A percentile compares a stretch with the other conserved stretches of the same genome.
These are phyloP conservation scores for Cercophora sp. DNA, from an alignment of 495 filamentous ascomycete genomes.

Conservation along the genomic window DNA sequence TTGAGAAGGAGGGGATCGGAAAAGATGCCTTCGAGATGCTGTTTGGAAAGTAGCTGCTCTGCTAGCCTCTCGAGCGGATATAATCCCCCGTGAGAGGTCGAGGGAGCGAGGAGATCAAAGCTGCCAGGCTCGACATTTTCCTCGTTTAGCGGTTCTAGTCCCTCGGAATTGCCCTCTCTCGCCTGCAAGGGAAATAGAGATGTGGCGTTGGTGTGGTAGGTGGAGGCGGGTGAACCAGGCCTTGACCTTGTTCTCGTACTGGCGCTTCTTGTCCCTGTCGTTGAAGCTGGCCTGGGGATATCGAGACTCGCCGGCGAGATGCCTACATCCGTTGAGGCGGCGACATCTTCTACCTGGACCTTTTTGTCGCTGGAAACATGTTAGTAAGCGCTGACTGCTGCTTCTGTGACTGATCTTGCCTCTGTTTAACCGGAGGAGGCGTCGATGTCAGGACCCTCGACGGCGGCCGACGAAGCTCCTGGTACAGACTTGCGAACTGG, in stretches of 20 bases:
- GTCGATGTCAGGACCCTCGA: too few species aligned
- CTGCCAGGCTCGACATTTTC: slow-evolving; percentile 46
- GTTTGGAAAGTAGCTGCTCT: slow-evolving; percentile 59
- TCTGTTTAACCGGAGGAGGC: too few species aligned
- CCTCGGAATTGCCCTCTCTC: slow-evolving; percentile 33
- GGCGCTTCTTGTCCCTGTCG: too few species aligned
- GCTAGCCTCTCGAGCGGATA: slow-evolving; percentile 58
- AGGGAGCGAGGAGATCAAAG: slow-evolving; percentile 49
- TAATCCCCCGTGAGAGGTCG: slow-evolving; percentile 14
- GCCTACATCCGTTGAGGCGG: too few species aligned
- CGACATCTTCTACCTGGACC: too few species aligned
- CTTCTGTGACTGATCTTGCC: too few species aligned
- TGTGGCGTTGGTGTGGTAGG: slow-evolving; percentile 20
- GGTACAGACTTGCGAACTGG: too few species aligned
- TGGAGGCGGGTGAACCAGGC: slow-evolving; percentile 9
- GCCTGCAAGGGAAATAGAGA: slow-evolving; percentile 38
- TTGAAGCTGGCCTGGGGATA: not conserved
- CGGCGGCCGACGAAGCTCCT: too few species aligned
- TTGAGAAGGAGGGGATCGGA: slow-evolving; percentile 57
- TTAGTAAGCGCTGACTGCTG: too few species aligned
- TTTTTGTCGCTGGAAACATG: too few species aligned
- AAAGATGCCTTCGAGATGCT: slow-evolving; percentile 63
- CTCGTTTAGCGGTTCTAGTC: slow-evolving; percentile 45
- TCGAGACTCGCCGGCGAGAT: too few species aligned
- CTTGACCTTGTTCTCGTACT: not conserved